Base-by-base conservation (phyloP, 2,329 filamentous ascomycete genomes). In the Fusarium continuum region DNA sequence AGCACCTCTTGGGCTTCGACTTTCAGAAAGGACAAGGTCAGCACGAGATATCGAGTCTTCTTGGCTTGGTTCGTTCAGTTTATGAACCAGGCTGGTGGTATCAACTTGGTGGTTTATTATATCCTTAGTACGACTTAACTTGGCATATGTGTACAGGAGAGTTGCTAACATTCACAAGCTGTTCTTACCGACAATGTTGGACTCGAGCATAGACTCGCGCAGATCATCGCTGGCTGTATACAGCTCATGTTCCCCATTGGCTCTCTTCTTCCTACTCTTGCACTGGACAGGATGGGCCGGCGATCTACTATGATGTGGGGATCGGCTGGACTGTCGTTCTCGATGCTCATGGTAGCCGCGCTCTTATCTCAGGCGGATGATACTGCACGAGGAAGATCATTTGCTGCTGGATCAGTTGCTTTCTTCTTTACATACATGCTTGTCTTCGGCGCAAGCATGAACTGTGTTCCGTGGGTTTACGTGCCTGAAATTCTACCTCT, bases 231-330 rank as follows among this genome's bases (percentile, higher is more conserved):
- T 0, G 76, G 76, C 0, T 77, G 72, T 16, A 74, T 77, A 25
- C 69, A 77, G 11, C 63, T 76, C 2, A 77, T 77, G 75, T 78
- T 79, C 43, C 70, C 74, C 40, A 55, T 80, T 9, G 78, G 78
- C 4, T 71, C 75, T 0, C 48, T 76, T 7, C 51, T 78, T 14
- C 76, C 76, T 0, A 70, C 75, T 1, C 61, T 78, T 2, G 70
- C 72, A 7, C 65, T 78, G 3, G 77, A 79, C 31, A 62, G 71
- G 5, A 76, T 75, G 59, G 77, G 79, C 0, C 74, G 79, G 1
- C 69, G 78, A n/a, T 76, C 74, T 29, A 74, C 77, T 0, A 80
- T 81, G 78, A 79, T 81, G 58, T 75, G 72, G 71, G 77, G 78
- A 4, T 75, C 70, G 1, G 63, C 71, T 2, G 75, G 64, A 1